A percentile compares a stretch with the other conserved stretches of the same genome.
Conservation (phyloP, 73 alveolate species). For the Paramecium primaurelia region DNA sequence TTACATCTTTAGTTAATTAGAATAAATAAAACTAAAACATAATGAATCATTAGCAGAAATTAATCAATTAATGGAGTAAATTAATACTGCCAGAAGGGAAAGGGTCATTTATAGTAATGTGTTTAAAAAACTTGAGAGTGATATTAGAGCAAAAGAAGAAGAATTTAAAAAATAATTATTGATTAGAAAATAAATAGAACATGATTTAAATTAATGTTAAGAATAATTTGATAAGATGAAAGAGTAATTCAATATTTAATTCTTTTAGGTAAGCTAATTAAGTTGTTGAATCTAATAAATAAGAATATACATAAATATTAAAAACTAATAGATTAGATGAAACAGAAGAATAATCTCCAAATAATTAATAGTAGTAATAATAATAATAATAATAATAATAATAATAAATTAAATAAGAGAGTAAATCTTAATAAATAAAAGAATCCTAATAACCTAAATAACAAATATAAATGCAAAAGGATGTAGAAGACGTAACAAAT, state of each 20-base stretch:
- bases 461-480: constrained; percentile 4
- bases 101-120: constrained; percentile 59
- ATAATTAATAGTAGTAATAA: not conserved
- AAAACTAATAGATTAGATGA: constrained; percentile 11
- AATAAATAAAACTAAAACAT: constrained; percentile 53
- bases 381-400: not conserved
- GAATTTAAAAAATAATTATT: constrained; percentile 56
- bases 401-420: not conserved
- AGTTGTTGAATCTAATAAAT: not conserved
- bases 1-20: constrained; percentile 31
- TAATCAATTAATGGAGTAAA: constrained; percentile 52
- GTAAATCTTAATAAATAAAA: not conserved
- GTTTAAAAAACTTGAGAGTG: constrained; percentile 58
- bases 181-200: constrained; percentile 37
- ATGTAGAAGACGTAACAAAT: constrained; percentile 6
- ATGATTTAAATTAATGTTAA: not conserved
- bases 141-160: constrained; percentile 59
- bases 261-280: not conserved
- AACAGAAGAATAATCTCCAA: not conserved
- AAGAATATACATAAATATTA: not conserved
- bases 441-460: constrained; percentile 5
- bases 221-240: constrained; percentile 48
- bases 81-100: constrained; percentile 60
- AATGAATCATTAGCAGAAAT: constrained; percentile 61
- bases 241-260: not conserved